Evolutionary conservation across 768 basidiomycete genomes (phyloP), one percentile per base, ranked within the genome.

Genomic region (Mycena leptocephala): DNA sequence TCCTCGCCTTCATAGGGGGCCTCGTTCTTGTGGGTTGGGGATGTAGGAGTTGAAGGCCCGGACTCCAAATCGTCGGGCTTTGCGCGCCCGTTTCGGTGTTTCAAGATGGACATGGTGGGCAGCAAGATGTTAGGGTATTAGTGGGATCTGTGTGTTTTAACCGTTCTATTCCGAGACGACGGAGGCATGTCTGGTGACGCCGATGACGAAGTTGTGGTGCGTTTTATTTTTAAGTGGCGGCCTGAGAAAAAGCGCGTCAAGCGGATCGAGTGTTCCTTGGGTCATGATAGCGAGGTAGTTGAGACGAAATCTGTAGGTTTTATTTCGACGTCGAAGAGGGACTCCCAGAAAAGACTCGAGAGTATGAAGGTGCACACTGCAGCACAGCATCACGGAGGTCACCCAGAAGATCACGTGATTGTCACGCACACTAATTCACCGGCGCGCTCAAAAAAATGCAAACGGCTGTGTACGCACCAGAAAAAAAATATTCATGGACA

Each of bases 1-100:
- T 88, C 87, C 67, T 87, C 87, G 1, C 76, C 78, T 5, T 74
- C 65, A 26, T 74, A 74, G 8, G 67, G 48, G 24, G 56, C 53
- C 32, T 58, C 43, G 18, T 66, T 43, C 16, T 59, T 48, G 53
- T 73, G 39, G 3, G 55, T 58, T 43, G 72, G 64, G 24, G 63
- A 56, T 2, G 64, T 59, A 1, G 72, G 72, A 5, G 55, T 46
- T 18, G 63, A 66, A 0, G 72, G 72, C 14, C 72, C 72, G 2
- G 72, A 73, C 59, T 73, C 72, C n/a, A 73, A 35, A 35, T 73
- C 72, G 53, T 59, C 72, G 41, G 63, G 32, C 55, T 65, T 65
- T 20, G 62, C 13, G 32, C 64, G 62, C 51, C 39, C 30, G 41
- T 66, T 39, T 46, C 72, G 70, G 62, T 64, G 72, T 39, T 66